Evolutionary conservation across 768 basidiomycete species (phyloP).

Genomic region (Boletus subparvulus): DNA sequence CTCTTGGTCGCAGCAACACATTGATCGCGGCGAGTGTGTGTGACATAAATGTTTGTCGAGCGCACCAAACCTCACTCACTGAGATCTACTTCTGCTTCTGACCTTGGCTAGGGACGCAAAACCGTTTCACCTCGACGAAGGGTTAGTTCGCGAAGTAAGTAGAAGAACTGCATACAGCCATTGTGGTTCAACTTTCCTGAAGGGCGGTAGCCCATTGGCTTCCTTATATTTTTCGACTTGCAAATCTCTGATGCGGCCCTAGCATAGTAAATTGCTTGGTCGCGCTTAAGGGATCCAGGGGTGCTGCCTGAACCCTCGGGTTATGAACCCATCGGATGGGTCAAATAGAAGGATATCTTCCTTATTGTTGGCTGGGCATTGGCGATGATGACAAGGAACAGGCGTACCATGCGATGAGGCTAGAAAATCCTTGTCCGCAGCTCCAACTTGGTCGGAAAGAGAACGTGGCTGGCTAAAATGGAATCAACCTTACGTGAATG

Average conservation of each 20-base stretch:
- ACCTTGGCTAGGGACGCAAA: too few relatives aligned
- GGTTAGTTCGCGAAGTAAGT: too few relatives aligned
- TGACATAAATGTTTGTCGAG: neutral
- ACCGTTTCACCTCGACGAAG: too few relatives aligned
- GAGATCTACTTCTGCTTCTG: too few relatives aligned
- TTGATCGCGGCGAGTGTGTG: neutral
- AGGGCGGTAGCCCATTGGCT: too few relatives aligned
- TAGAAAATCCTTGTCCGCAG: neutral
- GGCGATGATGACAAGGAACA: neutral
- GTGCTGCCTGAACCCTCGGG: neutral
- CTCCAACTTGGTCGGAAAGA: neutral
- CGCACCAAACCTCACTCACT: too few relatives aligned
- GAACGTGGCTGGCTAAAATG: neutral
- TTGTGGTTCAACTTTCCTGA: too few relatives aligned
- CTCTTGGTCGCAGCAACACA: neutral
- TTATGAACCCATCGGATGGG: neutral
- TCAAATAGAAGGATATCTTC: slow-evolving; percentile 40
- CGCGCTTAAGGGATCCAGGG: neutral
- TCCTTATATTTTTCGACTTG: too few relatives aligned
- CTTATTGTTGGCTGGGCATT: too few relatives aligned
- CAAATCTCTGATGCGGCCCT: too few relatives aligned
- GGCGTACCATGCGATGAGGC: neutral
- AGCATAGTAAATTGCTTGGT: too few relatives aligned
- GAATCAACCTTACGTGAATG: neutral
- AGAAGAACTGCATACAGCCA: too few relatives aligned